A percentile compares a stretch with the other conserved stretches of the same genome.
These are phyloP conservation scores for Neurospora tetraspora DNA, from an alignment of 495 filamentous ascomycete genomes.

Conservation along the genomic window DNA sequence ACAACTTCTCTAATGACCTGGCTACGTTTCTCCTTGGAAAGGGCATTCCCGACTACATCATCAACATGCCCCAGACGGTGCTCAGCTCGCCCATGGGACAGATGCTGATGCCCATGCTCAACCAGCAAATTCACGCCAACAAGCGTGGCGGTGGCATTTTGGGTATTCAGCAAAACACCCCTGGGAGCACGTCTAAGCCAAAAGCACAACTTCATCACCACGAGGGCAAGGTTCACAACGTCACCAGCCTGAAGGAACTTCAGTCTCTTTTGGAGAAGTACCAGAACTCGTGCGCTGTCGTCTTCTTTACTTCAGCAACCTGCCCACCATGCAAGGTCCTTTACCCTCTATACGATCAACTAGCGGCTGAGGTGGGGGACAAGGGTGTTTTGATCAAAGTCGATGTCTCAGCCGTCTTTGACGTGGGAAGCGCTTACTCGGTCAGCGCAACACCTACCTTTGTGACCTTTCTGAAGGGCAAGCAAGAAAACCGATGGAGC, in stretches of 20 bases:
- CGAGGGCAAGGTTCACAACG: conserved; percentile 23
- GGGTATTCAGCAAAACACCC: conserved; percentile 33
- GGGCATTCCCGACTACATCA: conserved; percentile 80
- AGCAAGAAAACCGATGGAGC: conserved; percentile 69
- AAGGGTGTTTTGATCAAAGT: conserved; percentile 73
- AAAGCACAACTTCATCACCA: conserved; percentile 20
- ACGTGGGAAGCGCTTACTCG: conserved; percentile 55
- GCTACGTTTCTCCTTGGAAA: conserved; percentile 83
- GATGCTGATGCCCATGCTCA: conserved; percentile 78
- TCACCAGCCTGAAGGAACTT: conserved; percentile 43
- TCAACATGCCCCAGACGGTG: conserved; percentile 77
- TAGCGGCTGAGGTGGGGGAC: conserved; percentile 64
- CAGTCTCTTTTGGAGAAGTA: conserved; percentile 49
- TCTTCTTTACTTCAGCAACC: conserved; percentile 88
- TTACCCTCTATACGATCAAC: conserved; percentile 72
- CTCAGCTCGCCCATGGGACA: conserved; percentile 84
- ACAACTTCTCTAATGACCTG: conserved; percentile 96
- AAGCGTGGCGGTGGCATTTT: conserved; percentile 44
- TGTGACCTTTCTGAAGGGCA: conserved; percentile 71
- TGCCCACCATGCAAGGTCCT: conserved; percentile 78
- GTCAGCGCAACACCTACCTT: conserved; percentile 82
- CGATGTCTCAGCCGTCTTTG: conserved; percentile 57
- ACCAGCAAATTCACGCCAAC: conserved; percentile 58
- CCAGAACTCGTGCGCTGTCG: conserved; percentile 57
- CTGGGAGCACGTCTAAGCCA: conserved; percentile 23